Conservation (phyloP, 352 stramenopile species). For the Lagenidium sp. region DNA sequence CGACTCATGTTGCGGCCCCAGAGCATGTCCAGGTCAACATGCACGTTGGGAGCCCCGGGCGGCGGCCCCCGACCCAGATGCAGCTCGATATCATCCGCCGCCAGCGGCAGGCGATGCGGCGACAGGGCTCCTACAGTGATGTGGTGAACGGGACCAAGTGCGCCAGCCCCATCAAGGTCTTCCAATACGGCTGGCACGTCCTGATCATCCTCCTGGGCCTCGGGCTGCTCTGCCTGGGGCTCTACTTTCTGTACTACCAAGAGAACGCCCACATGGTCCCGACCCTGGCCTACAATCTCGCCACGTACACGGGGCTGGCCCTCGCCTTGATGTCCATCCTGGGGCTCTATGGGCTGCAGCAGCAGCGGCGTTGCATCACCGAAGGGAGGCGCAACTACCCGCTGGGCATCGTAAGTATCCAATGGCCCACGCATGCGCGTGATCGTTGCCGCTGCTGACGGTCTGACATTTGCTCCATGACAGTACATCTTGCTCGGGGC, state of each 20-base stretch:
- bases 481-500: constrained; percentile 44
- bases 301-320: constrained; percentile 32
- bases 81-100: constrained; percentile 18
- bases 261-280: constrained; percentile 42
- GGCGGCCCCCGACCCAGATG: constrained; percentile 3
- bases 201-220: constrained; percentile 41
- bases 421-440: no score
- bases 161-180: constrained; percentile 20
- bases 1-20: background rate
- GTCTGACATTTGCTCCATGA: no score
- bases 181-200: constrained; percentile 48
- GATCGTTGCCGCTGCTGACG: no score
- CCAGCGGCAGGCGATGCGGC: constrained; percentile 20
- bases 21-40: constrained; percentile 8
- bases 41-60: background rate
- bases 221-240: constrained; percentile 30
- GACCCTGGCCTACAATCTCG: constrained; percentile 35
- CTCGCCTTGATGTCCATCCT: constrained; percentile 31
- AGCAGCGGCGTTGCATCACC: constrained; percentile 40
- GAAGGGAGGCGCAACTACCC: constrained; percentile 44
- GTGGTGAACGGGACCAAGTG: constrained; percentile 22
- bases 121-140: constrained; percentile 26
- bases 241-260: constrained; percentile 58
- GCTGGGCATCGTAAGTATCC: constrained; percentile 39
- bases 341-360: constrained; percentile 39